These are phyloP conservation scores for Nemania sp. DNA, from an alignment of 2,329 filamentous ascomycete species.

Conservation along the genomic window DNA sequence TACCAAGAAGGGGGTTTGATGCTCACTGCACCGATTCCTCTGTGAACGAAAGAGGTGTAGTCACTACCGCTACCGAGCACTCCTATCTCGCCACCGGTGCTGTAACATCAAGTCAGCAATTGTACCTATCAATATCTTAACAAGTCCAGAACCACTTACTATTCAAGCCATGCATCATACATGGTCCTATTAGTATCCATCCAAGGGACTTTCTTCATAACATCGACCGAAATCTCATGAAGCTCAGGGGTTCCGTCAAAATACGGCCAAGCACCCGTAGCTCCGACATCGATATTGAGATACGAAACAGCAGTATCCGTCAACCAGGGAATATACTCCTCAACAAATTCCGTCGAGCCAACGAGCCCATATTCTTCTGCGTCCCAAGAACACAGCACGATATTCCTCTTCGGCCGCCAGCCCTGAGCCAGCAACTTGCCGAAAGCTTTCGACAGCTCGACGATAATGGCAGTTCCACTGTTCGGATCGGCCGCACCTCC, in stretches of 20 bases:
- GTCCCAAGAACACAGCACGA: slow-evolving; percentile 74
- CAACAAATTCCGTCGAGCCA: slow-evolving; percentile 85
- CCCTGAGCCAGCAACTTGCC: slow-evolving; percentile 70
- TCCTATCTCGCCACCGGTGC: slow-evolving; percentile 51
- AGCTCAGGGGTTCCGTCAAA: slow-evolving; percentile 67
- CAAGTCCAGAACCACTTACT: slow-evolving; percentile 16
- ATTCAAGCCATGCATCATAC: slow-evolving; percentile 47
- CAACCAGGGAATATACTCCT: slow-evolving; percentile 80
- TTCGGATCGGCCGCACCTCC: slow-evolving; percentile 87
- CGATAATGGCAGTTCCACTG: slow-evolving; percentile 75
- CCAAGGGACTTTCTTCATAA: slow-evolving; percentile 65
- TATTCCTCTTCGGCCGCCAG: slow-evolving; percentile 79
- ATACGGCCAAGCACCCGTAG: slow-evolving; percentile 58
- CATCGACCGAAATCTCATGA: slow-evolving; percentile 65
- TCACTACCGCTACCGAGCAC: slow-evolving; percentile 69
- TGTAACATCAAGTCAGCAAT: background rate
- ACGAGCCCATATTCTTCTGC: slow-evolving; percentile 79
- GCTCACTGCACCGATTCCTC: slow-evolving; percentile 46
- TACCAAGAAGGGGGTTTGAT: slow-evolving; percentile 35
- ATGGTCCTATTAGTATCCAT: slow-evolving; percentile 47
- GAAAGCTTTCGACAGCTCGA: slow-evolving; percentile 74
- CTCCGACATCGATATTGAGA: slow-evolving; percentile 77
- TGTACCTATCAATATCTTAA: background rate
- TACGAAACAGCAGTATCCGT: slow-evolving; percentile 72
- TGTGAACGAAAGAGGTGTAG: slow-evolving; percentile 68